Evolutionary conservation across 2,329 filamentous ascomycete species (phyloP), one percentile per base, ranked within the genome.

Genomic region (Aspergillus nomiae): DNA sequence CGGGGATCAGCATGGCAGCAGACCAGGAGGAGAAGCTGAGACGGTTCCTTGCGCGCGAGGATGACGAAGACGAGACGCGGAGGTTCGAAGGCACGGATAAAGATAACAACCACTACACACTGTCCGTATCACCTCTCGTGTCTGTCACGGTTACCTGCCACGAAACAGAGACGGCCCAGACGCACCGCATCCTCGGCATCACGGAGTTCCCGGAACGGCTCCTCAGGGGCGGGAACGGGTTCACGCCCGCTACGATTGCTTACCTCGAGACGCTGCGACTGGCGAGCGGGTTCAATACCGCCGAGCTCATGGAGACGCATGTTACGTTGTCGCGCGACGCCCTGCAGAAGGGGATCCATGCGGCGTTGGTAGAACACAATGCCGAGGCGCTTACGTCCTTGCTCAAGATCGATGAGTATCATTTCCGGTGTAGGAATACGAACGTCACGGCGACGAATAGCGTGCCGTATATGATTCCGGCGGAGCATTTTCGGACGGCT

Each of bases 281-380:
- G 30, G 70, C 72, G 21, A 71, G 73, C 61, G 71, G 71, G 0
- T 71, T 70, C 28, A 65, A 63, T 24, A 62, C 62, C 9, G 24
- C 60, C 14, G 59, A 64, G 55, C 62, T 67, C 45, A 30, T 66
- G 12, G 43, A 57, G 46, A 60, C 60, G 19, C 58, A 68, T 41
- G 56, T 71, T 54, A 30, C 61, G 14, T 66, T 80, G 10, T 75
- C 79, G 4, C 73, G 70, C 2, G 66, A 69, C 3, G 71, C 71
- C 0, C 62, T 80, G 2, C 77, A 80, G n/a, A 64, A 76, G 32
- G 80, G 81, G 10, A 76, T 83, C 55, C 70, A 72, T 30, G 73
- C 70, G 4, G 80, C 81, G 11, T 74, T 83, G 11, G 34, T 69
- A 9, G 69, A 74, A 7, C 62, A 70, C 12, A 76, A 81, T 38